Percentiles rank a stretch among this genome's conserved stretches.
These are phyloP conservation scores for Trichomonascaceae sp. DNA, from an alignment of 1,139 yeast species.

Conservation along the genomic window DNA sequence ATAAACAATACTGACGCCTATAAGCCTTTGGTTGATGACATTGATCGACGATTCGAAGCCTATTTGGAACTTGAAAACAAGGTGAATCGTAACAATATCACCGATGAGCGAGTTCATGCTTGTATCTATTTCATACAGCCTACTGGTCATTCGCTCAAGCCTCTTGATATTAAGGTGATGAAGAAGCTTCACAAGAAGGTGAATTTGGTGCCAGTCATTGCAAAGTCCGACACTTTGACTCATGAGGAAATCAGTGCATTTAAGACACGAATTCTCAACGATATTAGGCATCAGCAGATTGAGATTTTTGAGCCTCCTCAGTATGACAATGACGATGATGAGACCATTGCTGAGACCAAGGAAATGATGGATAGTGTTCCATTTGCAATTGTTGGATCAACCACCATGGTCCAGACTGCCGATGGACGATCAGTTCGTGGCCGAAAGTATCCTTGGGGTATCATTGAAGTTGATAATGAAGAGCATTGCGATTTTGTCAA, in stretches of 20 bases:
- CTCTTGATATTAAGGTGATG: conserved; percentile 87
- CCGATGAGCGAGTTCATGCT: conserved; percentile 87
- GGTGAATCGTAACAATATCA: conserved; percentile 72
- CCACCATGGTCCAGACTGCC: conserved; percentile 59
- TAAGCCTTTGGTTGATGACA: conserved; percentile 90
- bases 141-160: conserved; percentile 87
- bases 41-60: conserved; percentile 77
- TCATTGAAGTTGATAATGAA: conserved; percentile 92
- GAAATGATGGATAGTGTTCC: conserved; percentile 72
- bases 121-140: conserved; percentile 97
- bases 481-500: conserved; percentile 89
- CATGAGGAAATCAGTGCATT: conserved; percentile 76
- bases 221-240: conserved; percentile 89
- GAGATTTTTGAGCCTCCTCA: conserved; percentile 72
- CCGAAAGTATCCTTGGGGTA: conserved; percentile 97
- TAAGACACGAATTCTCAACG: conserved; percentile 66
- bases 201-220: conserved; percentile 88
- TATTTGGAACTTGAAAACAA: conserved; percentile 89
- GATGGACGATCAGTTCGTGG: conserved; percentile 87
- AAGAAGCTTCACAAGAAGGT: conserved; percentile 85
- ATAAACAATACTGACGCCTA: conserved; percentile 85
- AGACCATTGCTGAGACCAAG: conserved; percentile 53
- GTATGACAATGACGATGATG: conserved; percentile 84
- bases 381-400: conserved; percentile 92
- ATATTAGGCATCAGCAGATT: conserved; percentile 69